Evolutionary conservation across 2,329 filamentous ascomycete genomes (phyloP).

Genomic region (Penicillium sp.): DNA sequence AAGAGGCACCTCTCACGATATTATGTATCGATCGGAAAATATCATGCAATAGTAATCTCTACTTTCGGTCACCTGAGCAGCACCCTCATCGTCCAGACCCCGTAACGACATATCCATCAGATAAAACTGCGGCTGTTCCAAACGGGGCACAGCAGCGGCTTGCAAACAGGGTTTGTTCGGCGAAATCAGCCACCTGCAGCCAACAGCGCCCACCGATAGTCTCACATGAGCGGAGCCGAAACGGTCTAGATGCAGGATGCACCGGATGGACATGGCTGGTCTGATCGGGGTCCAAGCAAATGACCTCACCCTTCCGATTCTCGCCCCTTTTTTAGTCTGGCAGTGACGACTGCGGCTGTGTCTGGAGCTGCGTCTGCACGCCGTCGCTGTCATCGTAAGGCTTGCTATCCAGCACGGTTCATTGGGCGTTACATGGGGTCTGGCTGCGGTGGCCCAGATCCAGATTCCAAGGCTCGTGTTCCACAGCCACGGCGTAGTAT

Average conservation of each 20-base stretch:
- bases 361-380: neutral
- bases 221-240: slow-evolving; percentile 20
- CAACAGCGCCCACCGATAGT: neutral
- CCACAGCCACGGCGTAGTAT: neutral
- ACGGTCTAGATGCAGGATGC: slow-evolving; percentile 17
- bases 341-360: neutral
- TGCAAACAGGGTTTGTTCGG: neutral
- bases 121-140: slow-evolving; percentile 3
- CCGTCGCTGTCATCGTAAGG: slow-evolving; percentile 11
- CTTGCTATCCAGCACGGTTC: slow-evolving; percentile 5
- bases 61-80: neutral
- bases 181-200: neutral
- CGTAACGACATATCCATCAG: slow-evolving; percentile 1
- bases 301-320: neutral
- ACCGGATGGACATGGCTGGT: neutral
- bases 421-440: neutral
- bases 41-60: neutral
- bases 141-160: neutral
- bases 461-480: slow-evolving; percentile 14
- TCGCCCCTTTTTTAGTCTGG: neutral
- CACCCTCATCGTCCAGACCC: neutral
- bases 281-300: neutral
- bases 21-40: neutral
- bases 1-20: neutral
- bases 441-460: slow-evolving; percentile 4